Conservation (phyloP, 108 stramenopile genomes). For the Mayamaea pseudoterrestris region DNA sequence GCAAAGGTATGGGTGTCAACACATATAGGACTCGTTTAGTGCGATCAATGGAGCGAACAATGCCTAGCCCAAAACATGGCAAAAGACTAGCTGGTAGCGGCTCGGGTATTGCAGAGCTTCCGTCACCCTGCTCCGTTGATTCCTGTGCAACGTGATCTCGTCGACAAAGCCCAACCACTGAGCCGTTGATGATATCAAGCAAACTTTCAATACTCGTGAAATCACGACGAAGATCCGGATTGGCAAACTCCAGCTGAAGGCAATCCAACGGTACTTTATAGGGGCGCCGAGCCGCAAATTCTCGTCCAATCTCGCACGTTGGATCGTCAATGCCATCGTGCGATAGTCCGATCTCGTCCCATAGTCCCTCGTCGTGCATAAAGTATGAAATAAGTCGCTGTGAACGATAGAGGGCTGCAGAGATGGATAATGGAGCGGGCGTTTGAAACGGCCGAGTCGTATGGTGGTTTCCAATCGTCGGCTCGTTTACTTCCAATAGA, state of each 20-base stretch:
- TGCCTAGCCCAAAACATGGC: conserved; percentile 58
- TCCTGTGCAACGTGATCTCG: too few species aligned
- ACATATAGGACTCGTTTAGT: conserved; percentile 39
- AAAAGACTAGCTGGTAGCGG: too few species aligned
- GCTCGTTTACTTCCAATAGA: neutral
- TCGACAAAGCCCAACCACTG: conserved; percentile 58
- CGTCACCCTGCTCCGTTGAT: conserved; percentile 6
- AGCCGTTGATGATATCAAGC: conserved; percentile 46
- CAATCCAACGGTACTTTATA: conserved; percentile 35
- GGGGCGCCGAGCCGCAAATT: conserved; percentile 22
- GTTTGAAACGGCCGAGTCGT: neutral
- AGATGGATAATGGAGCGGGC: conserved; percentile 6
- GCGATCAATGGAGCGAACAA: conserved; percentile 67
- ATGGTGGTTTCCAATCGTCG: neutral
- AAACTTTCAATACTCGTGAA: conserved; percentile 13
- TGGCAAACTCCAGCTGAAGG: conserved; percentile 7
- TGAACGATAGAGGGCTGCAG: conserved; percentile 34
- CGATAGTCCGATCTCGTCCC: conserved; percentile 9
- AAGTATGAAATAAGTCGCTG: conserved; percentile 68
- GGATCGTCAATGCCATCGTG: conserved; percentile 23
- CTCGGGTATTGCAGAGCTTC: too few species aligned
- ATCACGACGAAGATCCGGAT: conserved; percentile 11
- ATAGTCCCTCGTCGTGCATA: conserved; percentile 25
- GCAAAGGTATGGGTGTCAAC: conserved; percentile 44
- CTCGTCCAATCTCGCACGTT: conserved; percentile 34